phyloP scores from a whole-genome alignment of 805 yeast species.

The Teunomyces tritomae region DNA sequence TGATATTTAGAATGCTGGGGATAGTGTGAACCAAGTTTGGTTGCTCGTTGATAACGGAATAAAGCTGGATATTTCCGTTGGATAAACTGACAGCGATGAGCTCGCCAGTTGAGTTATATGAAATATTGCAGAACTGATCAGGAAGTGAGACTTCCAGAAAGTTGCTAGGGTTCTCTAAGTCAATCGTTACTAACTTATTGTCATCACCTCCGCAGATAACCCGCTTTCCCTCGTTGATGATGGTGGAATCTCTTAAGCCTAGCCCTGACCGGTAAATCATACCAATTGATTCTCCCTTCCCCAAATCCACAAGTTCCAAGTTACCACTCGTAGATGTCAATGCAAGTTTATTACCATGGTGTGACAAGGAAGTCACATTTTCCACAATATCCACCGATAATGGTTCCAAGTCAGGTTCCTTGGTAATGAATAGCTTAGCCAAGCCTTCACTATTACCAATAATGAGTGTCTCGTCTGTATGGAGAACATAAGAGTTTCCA shows the following conservation, averaged over 20 bases:
- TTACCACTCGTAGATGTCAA: conserved; percentile 45
- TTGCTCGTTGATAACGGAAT: conserved; percentile 51
- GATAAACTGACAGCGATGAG: conserved; percentile 55
- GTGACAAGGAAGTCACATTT: conserved; percentile 42
- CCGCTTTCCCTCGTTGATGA: conserved; percentile 61
- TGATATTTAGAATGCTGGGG: conserved; percentile 37
- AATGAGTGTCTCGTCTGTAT: conserved; percentile 28
- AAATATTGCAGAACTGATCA: conserved; percentile 56
- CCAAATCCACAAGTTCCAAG: conserved; percentile 39
- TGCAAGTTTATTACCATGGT: conserved; percentile 17
- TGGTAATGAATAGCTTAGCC: conserved; percentile 47
- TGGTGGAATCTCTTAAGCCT: conserved; percentile 50
- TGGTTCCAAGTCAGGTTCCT: conserved; percentile 58
- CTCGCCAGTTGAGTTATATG: conserved; percentile 59
- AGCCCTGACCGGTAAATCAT: conserved; percentile 44
- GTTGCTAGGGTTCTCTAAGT: conserved; percentile 29
- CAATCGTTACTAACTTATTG: conserved; percentile 50
- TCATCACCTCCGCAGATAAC: conserved; percentile 68
- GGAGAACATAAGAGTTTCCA: conserved; percentile 37
- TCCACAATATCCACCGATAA: conserved; percentile 52
- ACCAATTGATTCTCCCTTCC: conserved; percentile 26
- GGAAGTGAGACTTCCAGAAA: conserved; percentile 35
- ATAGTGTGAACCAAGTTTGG: conserved; percentile 53
- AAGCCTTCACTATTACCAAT: conserved; percentile 57
- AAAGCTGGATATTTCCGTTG: conserved; percentile 57